Evolutionary conservation across 2,329 filamentous ascomycete genomes (phyloP).

Genomic region (Fusarium sp.): DNA sequence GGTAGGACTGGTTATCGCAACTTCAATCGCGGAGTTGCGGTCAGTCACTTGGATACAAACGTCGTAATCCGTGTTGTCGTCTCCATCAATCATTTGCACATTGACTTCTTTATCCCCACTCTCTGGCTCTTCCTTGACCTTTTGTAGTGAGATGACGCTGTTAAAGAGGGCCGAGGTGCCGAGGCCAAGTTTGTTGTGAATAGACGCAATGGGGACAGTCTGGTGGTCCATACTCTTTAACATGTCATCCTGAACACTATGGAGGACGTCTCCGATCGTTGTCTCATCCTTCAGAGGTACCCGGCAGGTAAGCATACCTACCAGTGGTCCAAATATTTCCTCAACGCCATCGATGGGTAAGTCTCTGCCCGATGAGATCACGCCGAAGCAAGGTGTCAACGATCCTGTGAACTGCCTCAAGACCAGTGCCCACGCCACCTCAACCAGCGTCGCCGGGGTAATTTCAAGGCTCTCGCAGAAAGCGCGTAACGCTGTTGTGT

Average conservation of each 20-base stretch:
- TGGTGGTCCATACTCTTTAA: neutral
- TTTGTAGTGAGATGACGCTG: neutral
- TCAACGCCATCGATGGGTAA: slow-evolving; percentile 8
- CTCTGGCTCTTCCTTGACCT: neutral
- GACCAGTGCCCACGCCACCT: slow-evolving; percentile 8
- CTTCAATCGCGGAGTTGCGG: neutral
- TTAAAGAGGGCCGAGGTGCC: neutral
- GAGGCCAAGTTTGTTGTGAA: neutral
- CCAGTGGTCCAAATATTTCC: slow-evolving; percentile 9
- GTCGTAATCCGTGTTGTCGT: neutral
- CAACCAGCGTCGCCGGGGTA: neutral
- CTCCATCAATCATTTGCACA: neutral
- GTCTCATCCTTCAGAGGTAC: slow-evolving; percentile 10
- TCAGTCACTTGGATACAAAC: neutral
- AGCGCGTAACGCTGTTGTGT: neutral
- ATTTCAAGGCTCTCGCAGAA: neutral
- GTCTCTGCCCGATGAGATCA: neutral
- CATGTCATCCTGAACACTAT: neutral
- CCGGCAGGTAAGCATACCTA: slow-evolving; percentile 12
- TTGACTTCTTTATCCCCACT: neutral
- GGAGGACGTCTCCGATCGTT: neutral
- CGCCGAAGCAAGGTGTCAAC: neutral
- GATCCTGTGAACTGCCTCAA: slow-evolving; percentile 1
- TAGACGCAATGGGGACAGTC: neutral
- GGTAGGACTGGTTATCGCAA: neutral